Evolutionary conservation across 495 filamentous ascomycete genomes (phyloP), one percentile per base, ranked within the genome.

Genomic region (Lasiosphaeriaceae sp.): DNA sequence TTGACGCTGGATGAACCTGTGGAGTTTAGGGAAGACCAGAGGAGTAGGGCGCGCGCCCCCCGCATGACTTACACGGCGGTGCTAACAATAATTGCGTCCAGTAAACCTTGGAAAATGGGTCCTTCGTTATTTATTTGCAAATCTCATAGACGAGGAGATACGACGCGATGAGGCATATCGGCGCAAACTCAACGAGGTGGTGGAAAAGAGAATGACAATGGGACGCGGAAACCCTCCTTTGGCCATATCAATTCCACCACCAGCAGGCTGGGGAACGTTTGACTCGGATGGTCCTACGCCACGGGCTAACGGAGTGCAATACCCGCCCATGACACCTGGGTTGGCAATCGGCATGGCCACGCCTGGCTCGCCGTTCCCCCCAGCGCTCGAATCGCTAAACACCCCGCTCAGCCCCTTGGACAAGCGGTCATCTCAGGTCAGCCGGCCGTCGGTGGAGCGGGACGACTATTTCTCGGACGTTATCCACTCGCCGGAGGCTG

Each of bases 71-170:
- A 4, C 20, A 11, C 23, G 23, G 11, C 26, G 23, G 21, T 59
- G 52, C 60, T 65, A 20, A 64, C 54, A 47, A 20, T n/a, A n/a
- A 21, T 37, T 9, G 14, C 12, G 50, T 50, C 14, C 41, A 96
- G 91, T 98, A 66, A 97, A 96, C 69, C 84, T 97, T 51, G 94
- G 94, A 3, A 96, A 96, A 77, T 98, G 94, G 94, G 82, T 97
- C 52, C 78, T 98, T 45, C 85, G 94, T 47, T 96, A 96, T 71
- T 81, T 98, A 2, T 98, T 98, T 70, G 85, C 85, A 21, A 88
- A 87, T 39, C 78, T 98, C 43, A 90, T 97, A 44, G 88, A 93
- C 56, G 90, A 96, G 69, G 89, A 97, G 71, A 87, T 95, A 59
- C 80, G 80, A 54, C 85, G 90, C 34, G 94, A 98, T 66, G 83